Conservation (phyloP, 2,329 filamentous ascomycete species). For the Plenodomus tracheiphilus region DNA sequence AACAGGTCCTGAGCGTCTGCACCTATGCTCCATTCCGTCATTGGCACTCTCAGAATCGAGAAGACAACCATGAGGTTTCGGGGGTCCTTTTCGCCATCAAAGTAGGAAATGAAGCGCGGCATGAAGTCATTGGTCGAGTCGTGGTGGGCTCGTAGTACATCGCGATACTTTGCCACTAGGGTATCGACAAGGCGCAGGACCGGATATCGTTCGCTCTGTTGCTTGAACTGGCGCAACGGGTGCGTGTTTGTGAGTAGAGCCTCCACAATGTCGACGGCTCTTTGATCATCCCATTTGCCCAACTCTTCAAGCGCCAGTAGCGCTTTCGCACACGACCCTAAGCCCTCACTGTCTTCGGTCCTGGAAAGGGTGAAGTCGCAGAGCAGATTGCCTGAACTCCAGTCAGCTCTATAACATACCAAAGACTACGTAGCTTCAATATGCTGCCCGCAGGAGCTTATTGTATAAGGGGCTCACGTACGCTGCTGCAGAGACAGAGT, state of each 20-base stretch:
- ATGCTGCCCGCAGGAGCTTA: no score
- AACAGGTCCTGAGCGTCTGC: constrained; percentile 62
- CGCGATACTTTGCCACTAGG: constrained; percentile 62
- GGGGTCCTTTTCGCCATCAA: constrained; percentile 70
- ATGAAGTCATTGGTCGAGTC: constrained; percentile 58
- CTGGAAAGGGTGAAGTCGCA: constrained; percentile 67
- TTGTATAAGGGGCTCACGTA: constrained; percentile 24
- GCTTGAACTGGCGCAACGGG: constrained; percentile 63
- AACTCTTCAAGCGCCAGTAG: constrained; percentile 62
- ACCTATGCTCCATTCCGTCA: constrained; percentile 69
- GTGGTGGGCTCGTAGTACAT: constrained; percentile 53
- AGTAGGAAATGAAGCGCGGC: constrained; percentile 64
- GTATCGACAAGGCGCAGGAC: constrained; percentile 64
- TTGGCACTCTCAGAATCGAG: constrained; percentile 66
- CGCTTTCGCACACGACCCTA: constrained; percentile 62
- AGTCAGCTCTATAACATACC: constrained; percentile 1
- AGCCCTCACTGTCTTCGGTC: constrained; percentile 57
- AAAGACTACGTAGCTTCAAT: no score
- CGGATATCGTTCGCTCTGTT: constrained; percentile 64
- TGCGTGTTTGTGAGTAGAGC: constrained; percentile 58
- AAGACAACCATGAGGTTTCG: constrained; percentile 72
- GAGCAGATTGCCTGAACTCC: constrained; percentile 55
- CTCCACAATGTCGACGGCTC: constrained; percentile 57
- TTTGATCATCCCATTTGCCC: constrained; percentile 62
- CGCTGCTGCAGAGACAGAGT: constrained; percentile 64